Conservation (phyloP, 2,329 filamentous ascomycete genomes). For the Nothophoma quercina region DNA sequence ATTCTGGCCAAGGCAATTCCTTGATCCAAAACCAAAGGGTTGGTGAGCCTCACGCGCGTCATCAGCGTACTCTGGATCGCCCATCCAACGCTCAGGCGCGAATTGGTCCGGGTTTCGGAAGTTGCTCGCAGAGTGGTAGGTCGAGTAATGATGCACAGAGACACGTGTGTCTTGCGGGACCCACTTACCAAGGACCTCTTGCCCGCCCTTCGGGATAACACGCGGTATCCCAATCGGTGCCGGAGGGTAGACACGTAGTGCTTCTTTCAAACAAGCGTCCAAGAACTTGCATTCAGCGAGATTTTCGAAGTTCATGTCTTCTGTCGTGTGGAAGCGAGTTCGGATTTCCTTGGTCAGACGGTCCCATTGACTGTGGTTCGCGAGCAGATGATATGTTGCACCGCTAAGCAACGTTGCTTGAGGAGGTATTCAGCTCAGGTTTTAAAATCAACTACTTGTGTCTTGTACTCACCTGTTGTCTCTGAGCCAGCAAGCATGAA, state of each 20-base stretch:
- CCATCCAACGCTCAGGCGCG: constrained; percentile 49
- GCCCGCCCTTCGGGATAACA: constrained; percentile 31
- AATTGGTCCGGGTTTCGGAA: constrained; percentile 35
- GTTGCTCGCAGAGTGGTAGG: constrained; percentile 39
- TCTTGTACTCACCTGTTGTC: constrained; percentile 13
- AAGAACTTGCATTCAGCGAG: constrained; percentile 18
- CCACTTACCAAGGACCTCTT: constrained; percentile 30
- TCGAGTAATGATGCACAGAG: constrained; percentile 38
- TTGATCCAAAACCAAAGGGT: constrained; percentile 37
- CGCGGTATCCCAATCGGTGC: constrained; percentile 37
- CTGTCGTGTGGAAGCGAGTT: not conserved
- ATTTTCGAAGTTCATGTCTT: not conserved
- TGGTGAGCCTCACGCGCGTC: constrained; percentile 44
- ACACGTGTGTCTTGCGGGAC: constrained; percentile 32
- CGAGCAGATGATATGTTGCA: not conserved
- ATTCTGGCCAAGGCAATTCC: constrained; percentile 41
- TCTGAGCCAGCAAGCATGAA: constrained; percentile 41
- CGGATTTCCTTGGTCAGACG: not conserved
- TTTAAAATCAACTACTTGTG: not conserved
- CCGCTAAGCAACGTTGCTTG: constrained; percentile 1
- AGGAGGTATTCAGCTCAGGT: not conserved
- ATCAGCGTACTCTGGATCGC: constrained; percentile 36
- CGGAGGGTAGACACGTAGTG: constrained; percentile 37
- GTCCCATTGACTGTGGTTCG: not conserved
- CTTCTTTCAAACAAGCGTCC: constrained; percentile 37